These are phyloP conservation scores for Peronospora belbahrii DNA, from an alignment of 352 stramenopile genomes.

Conservation along the genomic window DNA sequence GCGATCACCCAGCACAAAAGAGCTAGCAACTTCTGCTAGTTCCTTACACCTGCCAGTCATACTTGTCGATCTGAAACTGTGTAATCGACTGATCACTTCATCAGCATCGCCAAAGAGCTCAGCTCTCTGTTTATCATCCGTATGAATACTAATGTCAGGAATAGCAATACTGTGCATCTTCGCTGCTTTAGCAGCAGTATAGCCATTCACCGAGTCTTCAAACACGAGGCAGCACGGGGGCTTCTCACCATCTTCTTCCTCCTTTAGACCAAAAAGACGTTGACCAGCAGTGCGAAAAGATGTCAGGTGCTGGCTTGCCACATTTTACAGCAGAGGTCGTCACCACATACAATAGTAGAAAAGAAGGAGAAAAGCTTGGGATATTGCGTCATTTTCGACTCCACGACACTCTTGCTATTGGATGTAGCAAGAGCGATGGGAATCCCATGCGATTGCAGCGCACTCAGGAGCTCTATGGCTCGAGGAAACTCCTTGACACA, in stretches of 20 bases:
- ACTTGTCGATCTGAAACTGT: constrained; percentile 50
- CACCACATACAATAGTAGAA: constrained; percentile 62
- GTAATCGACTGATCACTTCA: constrained; percentile 52
- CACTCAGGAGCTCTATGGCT: constrained; percentile 37
- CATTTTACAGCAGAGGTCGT: constrained; percentile 56
- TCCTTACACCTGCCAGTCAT: constrained; percentile 37
- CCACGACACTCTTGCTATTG: constrained; percentile 55
- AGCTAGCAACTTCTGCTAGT: background rate
- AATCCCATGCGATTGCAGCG: constrained; percentile 41
- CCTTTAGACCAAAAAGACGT: constrained; percentile 37
- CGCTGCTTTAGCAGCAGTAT: constrained; percentile 51
- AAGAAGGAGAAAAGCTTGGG: constrained; percentile 73
- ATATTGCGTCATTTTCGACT: constrained; percentile 55
- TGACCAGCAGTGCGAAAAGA: constrained; percentile 64
- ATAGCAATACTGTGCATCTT: constrained; percentile 68
- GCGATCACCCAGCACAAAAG: background rate
- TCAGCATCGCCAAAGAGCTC: constrained; percentile 50
- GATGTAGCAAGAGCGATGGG: constrained; percentile 68
- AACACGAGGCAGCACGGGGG: constrained; percentile 58
- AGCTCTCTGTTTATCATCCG: constrained; percentile 31
- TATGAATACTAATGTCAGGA: constrained; percentile 61
- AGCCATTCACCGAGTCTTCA: constrained; percentile 67
- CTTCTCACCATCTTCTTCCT: constrained; percentile 24
- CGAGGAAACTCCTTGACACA: constrained; percentile 48
- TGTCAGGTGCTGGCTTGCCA: constrained; percentile 74